Conservation (phyloP, 2,329 filamentous ascomycete species). For the Trichoderma pleuroti region DNA sequence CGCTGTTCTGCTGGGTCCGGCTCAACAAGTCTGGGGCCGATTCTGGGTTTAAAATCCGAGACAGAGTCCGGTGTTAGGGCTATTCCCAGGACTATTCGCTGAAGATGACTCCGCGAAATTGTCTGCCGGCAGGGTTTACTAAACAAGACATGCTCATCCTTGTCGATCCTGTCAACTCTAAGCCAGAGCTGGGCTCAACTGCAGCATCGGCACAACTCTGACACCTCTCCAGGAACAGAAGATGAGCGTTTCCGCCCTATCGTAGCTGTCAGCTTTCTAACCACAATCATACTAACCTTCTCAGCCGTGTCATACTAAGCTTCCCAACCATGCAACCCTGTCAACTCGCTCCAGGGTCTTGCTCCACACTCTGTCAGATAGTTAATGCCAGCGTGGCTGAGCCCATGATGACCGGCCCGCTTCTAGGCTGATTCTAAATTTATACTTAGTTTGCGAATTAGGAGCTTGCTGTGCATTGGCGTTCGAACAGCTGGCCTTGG, state of each 20-base stretch:
- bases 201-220: neutral
- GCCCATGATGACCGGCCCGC: slow-evolving; percentile 12
- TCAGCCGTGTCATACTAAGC: neutral
- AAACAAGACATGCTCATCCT: neutral
- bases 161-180: neutral
- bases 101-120: neutral
- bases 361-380: slow-evolving; percentile 6
- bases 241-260: neutral
- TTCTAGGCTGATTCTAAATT: slow-evolving; percentile 12
- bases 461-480: neutral
- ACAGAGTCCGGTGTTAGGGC: neutral
- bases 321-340: neutral
- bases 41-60: neutral
- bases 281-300: neutral
- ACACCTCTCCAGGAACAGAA: neutral
- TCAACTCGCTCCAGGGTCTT: neutral
- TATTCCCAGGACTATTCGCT: neutral
- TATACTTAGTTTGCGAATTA: neutral
- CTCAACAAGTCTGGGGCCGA: neutral
- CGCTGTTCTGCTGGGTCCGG: neutral
- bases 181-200: neutral
- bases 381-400: slow-evolving; percentile 10
- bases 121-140: neutral
- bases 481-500: neutral
- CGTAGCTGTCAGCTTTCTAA: neutral